A percentile compares a stretch with the other conserved stretches of the same genome.
Conservation (phyloP, 192 early-diverging fungal genomes). For the Diversispora epigaea region DNA sequence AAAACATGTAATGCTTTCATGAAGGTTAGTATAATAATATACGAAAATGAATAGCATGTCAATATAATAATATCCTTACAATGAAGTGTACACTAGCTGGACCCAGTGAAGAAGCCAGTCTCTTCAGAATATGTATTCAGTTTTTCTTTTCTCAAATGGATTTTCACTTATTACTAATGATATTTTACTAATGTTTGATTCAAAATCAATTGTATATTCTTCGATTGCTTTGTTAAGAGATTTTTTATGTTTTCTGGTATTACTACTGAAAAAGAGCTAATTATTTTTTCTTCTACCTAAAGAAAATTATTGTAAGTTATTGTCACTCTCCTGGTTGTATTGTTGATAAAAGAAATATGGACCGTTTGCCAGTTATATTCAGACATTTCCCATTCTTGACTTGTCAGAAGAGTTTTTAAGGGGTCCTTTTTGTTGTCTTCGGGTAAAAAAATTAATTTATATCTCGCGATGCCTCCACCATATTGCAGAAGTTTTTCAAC, state of each 20-base stretch:
- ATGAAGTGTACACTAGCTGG: constrained; percentile 9
- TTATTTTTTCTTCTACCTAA: constrained; percentile 8
- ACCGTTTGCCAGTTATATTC: constrained; percentile 5
- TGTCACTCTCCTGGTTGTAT: background rate
- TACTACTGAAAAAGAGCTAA: constrained; percentile 2
- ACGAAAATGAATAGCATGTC: background rate
- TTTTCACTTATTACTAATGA: background rate
- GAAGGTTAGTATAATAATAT: too few relatives aligned
- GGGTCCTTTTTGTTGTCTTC: constrained; percentile 16
- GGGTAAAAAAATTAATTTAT: constrained; percentile 28
- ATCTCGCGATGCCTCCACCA: constrained; percentile 19
- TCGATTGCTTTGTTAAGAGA: constrained; percentile 7
- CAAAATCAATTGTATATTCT: background rate
- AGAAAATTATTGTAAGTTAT: constrained; percentile 8
- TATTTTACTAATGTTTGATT: constrained; percentile 1
- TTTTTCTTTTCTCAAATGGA: too few relatives aligned
- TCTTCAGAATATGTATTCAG: too few relatives aligned
- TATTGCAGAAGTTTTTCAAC: background rate
- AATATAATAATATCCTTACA: constrained; percentile 22
- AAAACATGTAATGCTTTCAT: constrained; percentile 15
- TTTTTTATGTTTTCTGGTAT: constrained; percentile 11
- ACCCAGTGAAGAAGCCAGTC: constrained; percentile 16
- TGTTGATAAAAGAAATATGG: background rate
- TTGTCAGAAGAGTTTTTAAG: constrained; percentile 11
- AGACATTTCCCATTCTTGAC: constrained; percentile 3